phyloP scores from a whole-genome alignment of 495 filamentous ascomycete genomes.

The Aeminium ludgeri region DNA sequence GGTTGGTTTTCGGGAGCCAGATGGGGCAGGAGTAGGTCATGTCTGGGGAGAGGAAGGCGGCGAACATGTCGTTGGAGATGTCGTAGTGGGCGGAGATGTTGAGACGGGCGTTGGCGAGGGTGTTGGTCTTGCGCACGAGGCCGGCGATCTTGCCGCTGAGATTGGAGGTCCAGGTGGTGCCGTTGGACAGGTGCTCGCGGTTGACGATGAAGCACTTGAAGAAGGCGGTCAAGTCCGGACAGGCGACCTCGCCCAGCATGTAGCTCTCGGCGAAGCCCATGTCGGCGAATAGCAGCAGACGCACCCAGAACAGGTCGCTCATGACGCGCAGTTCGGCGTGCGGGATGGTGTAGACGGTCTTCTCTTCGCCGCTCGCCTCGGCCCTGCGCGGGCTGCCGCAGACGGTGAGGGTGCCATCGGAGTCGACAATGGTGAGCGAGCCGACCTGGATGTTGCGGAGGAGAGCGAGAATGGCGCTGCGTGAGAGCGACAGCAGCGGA shows the following conservation, averaged over 20 bases:
- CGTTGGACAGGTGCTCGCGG: constrained; percentile 37
- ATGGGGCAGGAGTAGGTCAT: constrained; percentile 67
- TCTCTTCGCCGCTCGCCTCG: constrained; percentile 4
- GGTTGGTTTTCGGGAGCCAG: constrained; percentile 32
- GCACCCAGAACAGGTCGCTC: constrained; percentile 48
- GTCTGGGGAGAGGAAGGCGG: constrained; percentile 51
- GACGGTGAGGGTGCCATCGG: constrained; percentile 23
- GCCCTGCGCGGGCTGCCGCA: constrained; percentile 22
- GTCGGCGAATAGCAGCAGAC: constrained; percentile 46
- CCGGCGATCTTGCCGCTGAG: constrained; percentile 33
- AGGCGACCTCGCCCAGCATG: constrained; percentile 51
- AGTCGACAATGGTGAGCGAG: constrained; percentile 26
- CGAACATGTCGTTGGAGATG: constrained; percentile 57
- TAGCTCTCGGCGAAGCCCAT: constrained; percentile 62
- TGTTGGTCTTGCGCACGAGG: constrained; percentile 43
- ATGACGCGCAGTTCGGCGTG: constrained; percentile 34
- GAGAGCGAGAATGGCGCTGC: constrained; percentile 24
- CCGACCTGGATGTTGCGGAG: constrained; percentile 27
- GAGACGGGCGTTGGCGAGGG: constrained; percentile 42
- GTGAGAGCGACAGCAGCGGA: constrained; percentile 27
- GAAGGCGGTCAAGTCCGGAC: constrained; percentile 42
- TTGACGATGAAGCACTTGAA: constrained; percentile 57
- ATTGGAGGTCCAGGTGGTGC: constrained; percentile 40
- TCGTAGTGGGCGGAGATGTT: constrained; percentile 60
- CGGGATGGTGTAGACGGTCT: constrained; percentile 12